A percentile compares a stretch with the other conserved stretches of the same genome.
phyloP scores from a whole-genome alignment of 2,329 filamentous ascomycete genomes.

The Fusarium abutilonis region DNA sequence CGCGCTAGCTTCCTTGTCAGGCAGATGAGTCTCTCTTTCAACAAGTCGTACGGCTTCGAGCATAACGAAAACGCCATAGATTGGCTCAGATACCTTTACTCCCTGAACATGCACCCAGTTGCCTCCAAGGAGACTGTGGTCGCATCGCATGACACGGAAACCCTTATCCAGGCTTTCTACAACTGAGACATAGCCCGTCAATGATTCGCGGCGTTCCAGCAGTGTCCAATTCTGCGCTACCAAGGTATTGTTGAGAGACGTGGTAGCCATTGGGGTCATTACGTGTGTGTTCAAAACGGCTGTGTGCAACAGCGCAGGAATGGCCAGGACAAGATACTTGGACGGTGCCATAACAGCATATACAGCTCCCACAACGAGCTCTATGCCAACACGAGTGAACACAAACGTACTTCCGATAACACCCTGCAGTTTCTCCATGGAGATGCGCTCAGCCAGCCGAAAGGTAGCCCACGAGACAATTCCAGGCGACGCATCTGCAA shows the following conservation, averaged over 20 bases:
- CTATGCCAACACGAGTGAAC: constrained; percentile 76
- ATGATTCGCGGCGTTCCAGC: constrained; percentile 82
- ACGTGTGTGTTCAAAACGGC: constrained; percentile 79
- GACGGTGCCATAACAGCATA: constrained; percentile 77
- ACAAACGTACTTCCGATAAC: constrained; percentile 70
- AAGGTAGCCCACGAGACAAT: constrained; percentile 74
- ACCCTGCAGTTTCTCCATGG: constrained; percentile 54
- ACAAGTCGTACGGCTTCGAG: constrained; percentile 90
- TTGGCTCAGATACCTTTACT: constrained; percentile 76
- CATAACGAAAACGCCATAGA: constrained; percentile 96
- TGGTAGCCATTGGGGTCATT: constrained; percentile 67
- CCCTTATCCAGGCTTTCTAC: constrained; percentile 76
- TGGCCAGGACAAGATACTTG: constrained; percentile 69
- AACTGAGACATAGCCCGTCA: constrained; percentile 93
- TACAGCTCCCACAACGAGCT: constrained; percentile 70
- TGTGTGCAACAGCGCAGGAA: constrained; percentile 79
- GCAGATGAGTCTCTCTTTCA: constrained; percentile 62
- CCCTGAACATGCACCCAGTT: constrained; percentile 77
- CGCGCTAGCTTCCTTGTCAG: constrained; percentile 77
- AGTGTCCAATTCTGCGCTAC: constrained; percentile 74
- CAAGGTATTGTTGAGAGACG: constrained; percentile 73
- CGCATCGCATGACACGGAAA: constrained; percentile 87
- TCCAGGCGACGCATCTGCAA: constrained; percentile 72
- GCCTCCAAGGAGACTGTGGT: constrained; percentile 92
- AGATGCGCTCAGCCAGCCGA: constrained; percentile 58